Conservation (phyloP, 768 basidiomycete genomes). For the Boletales sp. region DNA sequence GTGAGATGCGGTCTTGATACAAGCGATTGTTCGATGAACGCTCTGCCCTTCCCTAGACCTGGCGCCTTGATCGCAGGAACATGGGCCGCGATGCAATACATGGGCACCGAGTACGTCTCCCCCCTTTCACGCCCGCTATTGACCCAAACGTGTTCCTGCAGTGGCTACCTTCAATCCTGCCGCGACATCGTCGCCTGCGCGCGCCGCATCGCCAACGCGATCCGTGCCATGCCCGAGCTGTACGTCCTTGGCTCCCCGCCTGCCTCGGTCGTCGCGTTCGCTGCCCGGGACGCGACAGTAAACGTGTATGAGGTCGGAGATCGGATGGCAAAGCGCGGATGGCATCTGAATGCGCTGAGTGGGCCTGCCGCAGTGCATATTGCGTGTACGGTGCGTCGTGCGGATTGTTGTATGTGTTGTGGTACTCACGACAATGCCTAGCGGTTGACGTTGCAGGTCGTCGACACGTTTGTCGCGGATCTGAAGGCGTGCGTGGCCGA, state of each 20-base stretch:
- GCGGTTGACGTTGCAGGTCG: conserved; percentile 74
- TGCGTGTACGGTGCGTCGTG: conserved; percentile 75
- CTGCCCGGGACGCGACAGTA: conserved; percentile 45
- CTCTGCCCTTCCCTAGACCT: conserved; percentile 46
- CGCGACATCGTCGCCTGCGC: conserved; percentile 74
- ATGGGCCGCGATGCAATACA: conserved; percentile 95
- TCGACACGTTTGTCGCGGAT: conserved; percentile 81
- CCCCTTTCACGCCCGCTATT: neutral
- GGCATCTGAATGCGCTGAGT: conserved; percentile 86
- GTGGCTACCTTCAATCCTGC: conserved; percentile 88
- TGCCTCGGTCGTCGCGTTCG: conserved; percentile 90
- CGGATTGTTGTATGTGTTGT: neutral
- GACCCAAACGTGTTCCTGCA: conserved; percentile 22
- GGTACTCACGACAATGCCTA: conserved; percentile 23
- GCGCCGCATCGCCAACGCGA: conserved; percentile 62
- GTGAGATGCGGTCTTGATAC: conserved; percentile 37
- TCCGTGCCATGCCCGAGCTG: conserved; percentile 73
- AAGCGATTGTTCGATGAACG: neutral
- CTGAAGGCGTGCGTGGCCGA: conserved; percentile 74
- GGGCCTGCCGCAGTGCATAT: conserved; percentile 86
- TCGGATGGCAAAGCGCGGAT: conserved; percentile 77
- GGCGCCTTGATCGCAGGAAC: conserved; percentile 92
- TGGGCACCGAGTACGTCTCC: conserved; percentile 72
- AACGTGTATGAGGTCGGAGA: conserved; percentile 91
- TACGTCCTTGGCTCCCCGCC: conserved; percentile 88